Evolutionary conservation across 441 rosid species (phyloP).

Genomic region (Syzygium malaccense): DNA sequence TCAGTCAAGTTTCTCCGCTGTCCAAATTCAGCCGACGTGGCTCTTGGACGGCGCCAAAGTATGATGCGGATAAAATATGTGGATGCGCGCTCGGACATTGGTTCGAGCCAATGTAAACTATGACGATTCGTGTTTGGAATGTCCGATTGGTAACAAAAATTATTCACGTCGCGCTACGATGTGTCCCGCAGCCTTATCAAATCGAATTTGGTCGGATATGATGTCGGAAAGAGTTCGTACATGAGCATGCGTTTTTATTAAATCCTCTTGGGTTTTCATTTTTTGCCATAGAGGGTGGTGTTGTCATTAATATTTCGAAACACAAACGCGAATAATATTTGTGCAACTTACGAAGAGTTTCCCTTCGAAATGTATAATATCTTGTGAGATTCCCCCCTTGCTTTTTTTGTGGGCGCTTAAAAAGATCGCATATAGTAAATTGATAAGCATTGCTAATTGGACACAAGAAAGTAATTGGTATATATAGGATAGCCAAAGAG

Average conservation of each 20-base stretch:
- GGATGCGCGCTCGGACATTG: not conserved
- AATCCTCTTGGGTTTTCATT: not conserved
- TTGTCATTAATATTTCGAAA: not conserved
- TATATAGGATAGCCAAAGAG: not conserved
- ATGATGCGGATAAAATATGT: not conserved
- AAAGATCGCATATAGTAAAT: not conserved
- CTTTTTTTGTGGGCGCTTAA: not conserved
- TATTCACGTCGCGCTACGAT: accelerated
- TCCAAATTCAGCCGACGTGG: not conserved
- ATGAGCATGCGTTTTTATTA: not conserved
- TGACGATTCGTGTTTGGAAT: too few relatives aligned
- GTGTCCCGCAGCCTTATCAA: not conserved
- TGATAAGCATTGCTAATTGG: not conserved
- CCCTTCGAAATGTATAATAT: not conserved
- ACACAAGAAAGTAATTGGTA: not conserved
- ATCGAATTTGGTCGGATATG: not conserved
- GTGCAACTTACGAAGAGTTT: not conserved
- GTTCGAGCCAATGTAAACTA: not conserved
- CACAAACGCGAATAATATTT: not conserved
- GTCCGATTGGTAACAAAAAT: not conserved
- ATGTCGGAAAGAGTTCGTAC: accelerated
- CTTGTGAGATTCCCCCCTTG: not conserved
- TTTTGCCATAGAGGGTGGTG: not conserved
- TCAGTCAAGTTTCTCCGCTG: not conserved
- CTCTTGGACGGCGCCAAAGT: too few relatives aligned